These are phyloP conservation scores for Epichloe festucae DNA, from an alignment of 2,329 filamentous ascomycete species.

Conservation along the genomic window DNA sequence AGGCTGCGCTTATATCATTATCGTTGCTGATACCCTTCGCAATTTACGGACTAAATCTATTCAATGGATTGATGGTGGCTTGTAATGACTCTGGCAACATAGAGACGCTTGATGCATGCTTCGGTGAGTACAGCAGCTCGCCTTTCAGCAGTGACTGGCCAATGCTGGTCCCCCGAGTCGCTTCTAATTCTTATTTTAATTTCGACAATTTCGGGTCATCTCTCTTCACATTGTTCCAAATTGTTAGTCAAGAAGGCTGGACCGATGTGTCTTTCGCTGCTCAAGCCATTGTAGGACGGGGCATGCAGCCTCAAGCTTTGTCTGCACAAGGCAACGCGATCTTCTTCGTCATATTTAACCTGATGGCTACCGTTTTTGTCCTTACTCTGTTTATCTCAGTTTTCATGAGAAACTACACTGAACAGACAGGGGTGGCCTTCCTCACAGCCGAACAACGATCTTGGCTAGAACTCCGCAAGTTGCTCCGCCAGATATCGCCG, in stretches of 20 bases:
- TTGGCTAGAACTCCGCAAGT: constrained; percentile 88
- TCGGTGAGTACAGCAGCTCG: constrained; percentile 65
- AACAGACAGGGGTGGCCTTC: constrained; percentile 94
- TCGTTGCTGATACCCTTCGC: constrained; percentile 93
- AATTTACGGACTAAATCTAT: constrained; percentile 88
- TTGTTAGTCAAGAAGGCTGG: constrained; percentile 98
- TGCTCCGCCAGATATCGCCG: constrained; percentile 83
- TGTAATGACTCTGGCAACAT: constrained; percentile 59
- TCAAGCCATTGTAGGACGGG: constrained; percentile 67
- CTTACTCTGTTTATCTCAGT: constrained; percentile 96
- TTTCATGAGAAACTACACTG: constrained; percentile 99
- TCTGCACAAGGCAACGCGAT: constrained; percentile 72
- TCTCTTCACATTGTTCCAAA: constrained; percentile 94
- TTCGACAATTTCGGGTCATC: constrained; percentile 94
- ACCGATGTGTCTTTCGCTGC: constrained; percentile 78
- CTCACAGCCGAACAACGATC: constrained; percentile 91
- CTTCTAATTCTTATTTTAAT: constrained; percentile 70
- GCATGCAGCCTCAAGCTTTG: constrained; percentile 57
- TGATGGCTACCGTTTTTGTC: constrained; percentile 91
- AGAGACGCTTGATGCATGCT: constrained; percentile 56
- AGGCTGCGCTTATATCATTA: constrained; percentile 82
- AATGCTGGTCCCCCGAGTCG: constrained; percentile 64
- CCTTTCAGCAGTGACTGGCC: constrained; percentile 67
- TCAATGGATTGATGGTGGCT: constrained; percentile 63
- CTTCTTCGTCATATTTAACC: constrained; percentile 94